Evolutionary conservation across 2,329 filamentous ascomycete genomes (phyloP).

Genomic region (Fusarium sp.): DNA sequence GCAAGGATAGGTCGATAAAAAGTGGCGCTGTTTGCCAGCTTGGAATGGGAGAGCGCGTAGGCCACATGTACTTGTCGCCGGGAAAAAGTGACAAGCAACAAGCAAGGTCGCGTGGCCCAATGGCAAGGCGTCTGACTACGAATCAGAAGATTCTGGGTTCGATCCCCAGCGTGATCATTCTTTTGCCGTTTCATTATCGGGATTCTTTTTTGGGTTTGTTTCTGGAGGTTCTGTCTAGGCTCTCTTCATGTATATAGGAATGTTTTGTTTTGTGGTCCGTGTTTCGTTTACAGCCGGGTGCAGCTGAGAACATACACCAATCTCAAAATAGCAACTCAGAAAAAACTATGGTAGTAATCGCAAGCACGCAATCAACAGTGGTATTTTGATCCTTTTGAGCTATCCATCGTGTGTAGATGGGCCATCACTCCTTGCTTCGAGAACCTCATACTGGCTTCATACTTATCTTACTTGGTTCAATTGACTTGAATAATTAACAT

Average conservation of each 20-base stretch:
- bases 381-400: too few relatives aligned
- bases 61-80: neutral
- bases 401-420: too few relatives aligned
- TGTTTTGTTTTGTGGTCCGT: too few relatives aligned
- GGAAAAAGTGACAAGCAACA: neutral
- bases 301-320: too few relatives aligned
- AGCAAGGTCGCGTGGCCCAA: constrained; percentile 38
- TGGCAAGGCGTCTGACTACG: constrained; percentile 52
- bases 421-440: too few relatives aligned
- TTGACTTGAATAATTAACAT: neutral
- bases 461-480: neutral
- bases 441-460: neutral
- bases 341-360: too few relatives aligned
- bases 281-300: too few relatives aligned
- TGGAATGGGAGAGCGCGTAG: accelerated
- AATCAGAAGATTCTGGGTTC: constrained; percentile 52
- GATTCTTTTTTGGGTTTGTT: too few relatives aligned
- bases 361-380: too few relatives aligned
- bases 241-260: too few relatives aligned
- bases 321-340: too few relatives aligned
- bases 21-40: constrained; percentile 1
- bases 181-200: neutral
- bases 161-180: constrained; percentile 46
- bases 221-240: neutral
- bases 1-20: constrained; percentile 25